Conservation (phyloP, 352 stramenopile species). For the Phytophthora constricta region DNA sequence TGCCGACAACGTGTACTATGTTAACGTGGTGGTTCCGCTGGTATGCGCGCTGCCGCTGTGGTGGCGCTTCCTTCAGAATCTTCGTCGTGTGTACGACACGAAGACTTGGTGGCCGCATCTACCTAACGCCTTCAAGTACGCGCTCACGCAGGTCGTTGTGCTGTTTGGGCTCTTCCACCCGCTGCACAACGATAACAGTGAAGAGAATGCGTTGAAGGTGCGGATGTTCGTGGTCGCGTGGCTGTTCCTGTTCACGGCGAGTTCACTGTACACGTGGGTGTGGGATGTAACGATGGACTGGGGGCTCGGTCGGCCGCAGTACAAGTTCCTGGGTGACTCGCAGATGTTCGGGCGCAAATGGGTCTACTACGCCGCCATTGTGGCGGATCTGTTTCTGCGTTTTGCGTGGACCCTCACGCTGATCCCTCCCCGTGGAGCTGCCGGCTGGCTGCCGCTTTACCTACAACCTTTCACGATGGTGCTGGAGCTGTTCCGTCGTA, state of each 20-base stretch:
- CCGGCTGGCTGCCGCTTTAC: constrained; percentile 72
- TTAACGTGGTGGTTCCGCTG: constrained; percentile 94
- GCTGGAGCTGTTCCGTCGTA: constrained; percentile 82
- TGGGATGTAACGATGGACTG: constrained; percentile 91
- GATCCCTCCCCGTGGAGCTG: constrained; percentile 68
- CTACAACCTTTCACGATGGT: constrained; percentile 89
- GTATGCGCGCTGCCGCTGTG: constrained; percentile 95
- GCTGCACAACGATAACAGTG: constrained; percentile 53
- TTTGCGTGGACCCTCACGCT: constrained; percentile 87
- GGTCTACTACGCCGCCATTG: constrained; percentile 84
- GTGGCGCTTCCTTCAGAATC: constrained; percentile 97
- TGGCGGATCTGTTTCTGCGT: constrained; percentile 79
- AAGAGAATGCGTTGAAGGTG: constrained; percentile 27
- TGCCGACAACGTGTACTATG: constrained; percentile 91
- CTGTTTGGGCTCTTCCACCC: constrained; percentile 90
- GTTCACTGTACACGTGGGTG: constrained; percentile 81
- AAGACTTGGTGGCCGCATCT: constrained; percentile 95
- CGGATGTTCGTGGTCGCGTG: constrained; percentile 69
- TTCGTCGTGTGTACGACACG: constrained; percentile 95
- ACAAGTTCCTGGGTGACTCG: constrained; percentile 77
- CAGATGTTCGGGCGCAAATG: constrained; percentile 87
- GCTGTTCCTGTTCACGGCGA: constrained; percentile 82
- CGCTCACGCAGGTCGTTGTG: constrained; percentile 81
- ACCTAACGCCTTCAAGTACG: constrained; percentile 97
- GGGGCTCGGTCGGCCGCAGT: constrained; percentile 80